phyloP scores from a whole-genome alignment of 2,329 filamentous ascomycete species.

The Geosmithia morbida region DNA sequence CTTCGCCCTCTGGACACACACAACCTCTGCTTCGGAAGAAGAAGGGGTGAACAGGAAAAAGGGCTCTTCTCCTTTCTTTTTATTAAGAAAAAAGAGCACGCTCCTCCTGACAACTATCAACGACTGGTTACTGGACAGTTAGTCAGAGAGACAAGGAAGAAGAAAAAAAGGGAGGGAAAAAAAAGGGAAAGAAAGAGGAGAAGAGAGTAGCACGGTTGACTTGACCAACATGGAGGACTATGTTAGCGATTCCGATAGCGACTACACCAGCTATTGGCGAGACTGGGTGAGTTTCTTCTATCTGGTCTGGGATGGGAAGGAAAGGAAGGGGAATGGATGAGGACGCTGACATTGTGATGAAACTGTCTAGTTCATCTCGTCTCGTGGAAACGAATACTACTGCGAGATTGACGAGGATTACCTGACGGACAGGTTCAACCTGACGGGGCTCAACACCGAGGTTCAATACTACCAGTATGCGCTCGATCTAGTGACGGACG shows the following conservation, averaged over 20 bases:
- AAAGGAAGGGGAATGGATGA: neutral
- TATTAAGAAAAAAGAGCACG: too few relatives aligned
- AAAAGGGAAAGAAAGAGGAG: neutral
- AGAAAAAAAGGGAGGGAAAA: too few relatives aligned
- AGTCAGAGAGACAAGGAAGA: too few relatives aligned
- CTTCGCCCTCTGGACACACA: too few relatives aligned
- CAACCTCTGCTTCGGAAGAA: too few relatives aligned
- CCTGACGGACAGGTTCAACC: conserved; percentile 92
- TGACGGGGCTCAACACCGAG: conserved; percentile 92
- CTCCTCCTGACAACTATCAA: too few relatives aligned
- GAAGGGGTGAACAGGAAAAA: too few relatives aligned
- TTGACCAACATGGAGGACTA: conserved; percentile 74
- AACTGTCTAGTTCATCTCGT: conserved; percentile 81
- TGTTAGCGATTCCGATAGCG: conserved; percentile 93
- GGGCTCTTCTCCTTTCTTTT: too few relatives aligned
- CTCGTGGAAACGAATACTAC: conserved; percentile 95
- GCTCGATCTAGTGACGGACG: conserved; percentile 90
- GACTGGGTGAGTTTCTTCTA: conserved; percentile 92
- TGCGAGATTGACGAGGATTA: conserved; percentile 99
- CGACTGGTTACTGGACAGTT: too few relatives aligned
- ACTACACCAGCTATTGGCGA: conserved; percentile 98
- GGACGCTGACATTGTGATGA: neutral
- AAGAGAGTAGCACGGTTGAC: neutral
- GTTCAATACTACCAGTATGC: conserved; percentile 99
- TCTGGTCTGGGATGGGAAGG: neutral